Conservation (phyloP, 441 rosid species). For the Erodium texanum region DNA sequence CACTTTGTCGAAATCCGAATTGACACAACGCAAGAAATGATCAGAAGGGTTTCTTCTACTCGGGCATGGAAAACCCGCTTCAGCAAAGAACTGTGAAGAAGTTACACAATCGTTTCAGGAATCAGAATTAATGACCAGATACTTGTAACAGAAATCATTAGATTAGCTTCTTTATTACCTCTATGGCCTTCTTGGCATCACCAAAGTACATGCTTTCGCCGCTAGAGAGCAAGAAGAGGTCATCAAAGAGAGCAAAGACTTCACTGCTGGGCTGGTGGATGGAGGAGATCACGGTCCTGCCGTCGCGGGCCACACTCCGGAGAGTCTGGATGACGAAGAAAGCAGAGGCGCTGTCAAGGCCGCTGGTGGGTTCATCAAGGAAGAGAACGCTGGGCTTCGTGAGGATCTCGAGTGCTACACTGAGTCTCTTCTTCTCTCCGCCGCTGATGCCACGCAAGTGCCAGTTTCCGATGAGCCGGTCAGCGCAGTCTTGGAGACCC, state of each 20-base stretch:
- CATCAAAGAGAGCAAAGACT: conserved; percentile 85
- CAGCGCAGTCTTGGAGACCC: conserved; percentile 91
- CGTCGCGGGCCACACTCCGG: conserved; percentile 68
- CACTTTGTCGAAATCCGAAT: conserved; percentile 85
- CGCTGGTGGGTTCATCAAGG: conserved; percentile 94
- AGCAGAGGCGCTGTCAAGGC: conserved; percentile 95
- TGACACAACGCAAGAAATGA: conserved; percentile 87
- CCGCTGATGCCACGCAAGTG: conserved; percentile 84
- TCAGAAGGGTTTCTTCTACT: conserved; percentile 87
- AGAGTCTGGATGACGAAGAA: conserved; percentile 81
- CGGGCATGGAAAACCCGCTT: conserved; percentile 93
- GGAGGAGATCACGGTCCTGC: conserved; percentile 74
- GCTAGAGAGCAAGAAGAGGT: conserved; percentile 78
- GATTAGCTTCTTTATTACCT: conserved; percentile 32
- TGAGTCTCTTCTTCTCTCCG: conserved; percentile 83
- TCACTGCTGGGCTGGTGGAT: conserved; percentile 98
- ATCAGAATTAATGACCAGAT: not conserved
- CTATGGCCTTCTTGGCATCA: conserved; percentile 64
- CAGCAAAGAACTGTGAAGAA: conserved; percentile 87
- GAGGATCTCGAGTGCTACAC: conserved; percentile 80
- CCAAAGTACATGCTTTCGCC: conserved; percentile 90
- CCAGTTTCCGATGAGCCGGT: conserved; percentile 74
- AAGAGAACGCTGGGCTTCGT: conserved; percentile 64
- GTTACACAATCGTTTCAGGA: not conserved
- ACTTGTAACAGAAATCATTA: not conserved